Conservation (phyloP, 2,329 filamentous ascomycete species). For the Hypoxylon sp. region DNA sequence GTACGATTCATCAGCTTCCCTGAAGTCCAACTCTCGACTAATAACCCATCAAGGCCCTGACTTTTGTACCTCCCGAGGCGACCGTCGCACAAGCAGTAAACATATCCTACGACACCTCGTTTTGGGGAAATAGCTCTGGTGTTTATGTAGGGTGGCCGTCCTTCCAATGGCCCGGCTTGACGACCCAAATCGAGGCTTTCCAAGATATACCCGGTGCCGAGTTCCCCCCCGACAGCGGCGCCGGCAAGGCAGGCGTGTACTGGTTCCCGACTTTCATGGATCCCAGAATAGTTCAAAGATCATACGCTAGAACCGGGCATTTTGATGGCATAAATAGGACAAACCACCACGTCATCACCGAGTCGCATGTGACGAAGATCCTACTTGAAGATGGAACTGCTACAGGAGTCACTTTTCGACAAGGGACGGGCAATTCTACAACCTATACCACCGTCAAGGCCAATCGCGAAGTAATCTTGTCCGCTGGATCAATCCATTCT, state of each 20-base stretch:
- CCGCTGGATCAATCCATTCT: slow-evolving; percentile 53
- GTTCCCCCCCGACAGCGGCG: slow-evolving; percentile 51
- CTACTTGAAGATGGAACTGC: slow-evolving; percentile 41
- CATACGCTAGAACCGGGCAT: slow-evolving; percentile 51
- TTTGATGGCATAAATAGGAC: slow-evolving; percentile 42
- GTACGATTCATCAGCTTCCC: slow-evolving; percentile 30
- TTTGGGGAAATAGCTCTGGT: slow-evolving; percentile 49
- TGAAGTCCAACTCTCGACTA: neutral
- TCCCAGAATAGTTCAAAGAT: slow-evolving; percentile 46
- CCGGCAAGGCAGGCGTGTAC: slow-evolving; percentile 51
- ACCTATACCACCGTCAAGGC: slow-evolving; percentile 39
- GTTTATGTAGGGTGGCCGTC: slow-evolving; percentile 51
- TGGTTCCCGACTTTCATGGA: slow-evolving; percentile 55
- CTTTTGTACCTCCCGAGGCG: slow-evolving; percentile 37
- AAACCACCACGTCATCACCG: slow-evolving; percentile 46
- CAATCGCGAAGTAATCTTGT: slow-evolving; percentile 53
- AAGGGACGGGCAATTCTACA: slow-evolving; percentile 28
- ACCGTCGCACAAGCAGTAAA: slow-evolving; percentile 40
- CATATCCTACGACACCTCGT: slow-evolving; percentile 46
- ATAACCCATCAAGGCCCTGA: slow-evolving; percentile 30
- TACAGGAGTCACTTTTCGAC: slow-evolving; percentile 45
- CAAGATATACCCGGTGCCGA: slow-evolving; percentile 50
- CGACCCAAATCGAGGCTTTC: slow-evolving; percentile 48
- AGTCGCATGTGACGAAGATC: slow-evolving; percentile 44
- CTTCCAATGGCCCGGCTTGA: slow-evolving; percentile 49